A percentile compares a stretch with the other conserved stretches of the same genome.
phyloP scores from a whole-genome alignment of 2,329 filamentous ascomycete genomes.

The Nannizziopsis barbatae region DNA sequence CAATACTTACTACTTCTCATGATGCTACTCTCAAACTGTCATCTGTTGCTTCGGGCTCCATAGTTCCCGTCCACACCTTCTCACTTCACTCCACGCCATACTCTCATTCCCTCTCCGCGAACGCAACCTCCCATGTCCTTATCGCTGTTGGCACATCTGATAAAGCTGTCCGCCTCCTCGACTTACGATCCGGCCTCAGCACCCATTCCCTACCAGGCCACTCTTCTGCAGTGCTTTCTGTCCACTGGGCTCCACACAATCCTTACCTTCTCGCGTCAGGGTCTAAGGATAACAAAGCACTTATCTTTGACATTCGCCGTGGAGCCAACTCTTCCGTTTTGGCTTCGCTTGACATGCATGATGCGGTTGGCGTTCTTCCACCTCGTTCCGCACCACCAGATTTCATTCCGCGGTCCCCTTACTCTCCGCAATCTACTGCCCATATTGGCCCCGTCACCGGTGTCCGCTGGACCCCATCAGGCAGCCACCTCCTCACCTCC shows the following conservation, averaged over 20 bases:
- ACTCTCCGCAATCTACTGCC: slow-evolving; percentile 44
- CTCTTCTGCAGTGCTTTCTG: slow-evolving; percentile 53
- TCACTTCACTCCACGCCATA: slow-evolving; percentile 38
- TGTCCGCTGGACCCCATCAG: slow-evolving; percentile 72
- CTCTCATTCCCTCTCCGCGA: slow-evolving; percentile 58
- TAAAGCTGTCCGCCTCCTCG: slow-evolving; percentile 70
- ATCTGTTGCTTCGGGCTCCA: slow-evolving; percentile 28
- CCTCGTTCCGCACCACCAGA: slow-evolving; percentile 23
- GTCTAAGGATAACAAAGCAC: slow-evolving; percentile 70
- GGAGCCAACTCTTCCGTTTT: slow-evolving; percentile 57
- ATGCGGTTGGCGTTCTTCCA: slow-evolving; percentile 55
- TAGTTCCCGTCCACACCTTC: slow-evolving; percentile 38
- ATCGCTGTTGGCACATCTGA: slow-evolving; percentile 84
- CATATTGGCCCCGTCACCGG: slow-evolving; percentile 78
- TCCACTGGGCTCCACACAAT: slow-evolving; percentile 70
- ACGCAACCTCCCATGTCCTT: slow-evolving; percentile 58
- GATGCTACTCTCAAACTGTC: slow-evolving; percentile 39
- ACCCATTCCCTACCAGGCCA: slow-evolving; percentile 62
- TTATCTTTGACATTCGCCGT: slow-evolving; percentile 78
- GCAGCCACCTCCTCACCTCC: slow-evolving; percentile 62
- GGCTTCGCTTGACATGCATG: slow-evolving; percentile 71
- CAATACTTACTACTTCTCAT: slow-evolving; percentile 37
- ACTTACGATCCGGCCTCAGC: slow-evolving; percentile 68
- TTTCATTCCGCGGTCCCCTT: slow-evolving; percentile 30
- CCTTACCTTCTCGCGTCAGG: slow-evolving; percentile 74